A percentile compares a stretch with the other conserved stretches of the same genome.
These are phyloP conservation scores for Leucocoprinus sp. DNA, from an alignment of 768 basidiomycete species.

Conservation along the genomic window DNA sequence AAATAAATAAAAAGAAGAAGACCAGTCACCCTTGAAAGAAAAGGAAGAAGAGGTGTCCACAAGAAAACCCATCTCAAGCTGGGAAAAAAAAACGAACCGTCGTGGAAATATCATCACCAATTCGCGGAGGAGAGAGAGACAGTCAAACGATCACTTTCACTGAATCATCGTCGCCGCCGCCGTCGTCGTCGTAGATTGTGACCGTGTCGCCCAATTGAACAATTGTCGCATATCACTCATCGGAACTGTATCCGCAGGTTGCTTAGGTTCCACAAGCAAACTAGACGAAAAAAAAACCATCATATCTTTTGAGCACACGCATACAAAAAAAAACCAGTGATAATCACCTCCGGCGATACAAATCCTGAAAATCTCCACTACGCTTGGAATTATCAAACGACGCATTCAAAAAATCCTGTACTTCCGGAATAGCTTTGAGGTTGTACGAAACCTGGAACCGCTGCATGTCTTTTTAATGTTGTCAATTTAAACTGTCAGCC, in stretches of 20 bases:
- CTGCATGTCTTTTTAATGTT: constrained; percentile 61
- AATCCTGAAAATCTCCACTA: constrained; percentile 76
- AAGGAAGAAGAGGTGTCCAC: too few relatives aligned
- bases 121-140: background rate
- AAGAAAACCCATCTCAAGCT: too few relatives aligned
- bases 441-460: constrained; percentile 85
- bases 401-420: constrained; percentile 69
- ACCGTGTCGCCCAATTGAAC: constrained; percentile 71
- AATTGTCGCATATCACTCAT: constrained; percentile 67
- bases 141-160: background rate
- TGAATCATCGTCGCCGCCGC: background rate
- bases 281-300: constrained; percentile 26
- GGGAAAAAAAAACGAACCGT: too few relatives aligned
- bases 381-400: constrained; percentile 70
- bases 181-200: constrained; percentile 30
- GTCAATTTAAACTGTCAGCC: background rate
- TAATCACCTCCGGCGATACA: constrained; percentile 75
- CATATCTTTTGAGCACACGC: constrained; percentile 8
- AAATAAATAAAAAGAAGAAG: too few relatives aligned
- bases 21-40: too few relatives aligned
- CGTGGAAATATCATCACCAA: too few relatives aligned
- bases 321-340: background rate
- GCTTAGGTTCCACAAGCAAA: constrained; percentile 77
- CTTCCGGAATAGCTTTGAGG: constrained; percentile 83
- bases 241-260: constrained; percentile 62